Base-by-base conservation (phyloP, 495 filamentous ascomycete genomes). In the Xylaria sp. region DNA sequence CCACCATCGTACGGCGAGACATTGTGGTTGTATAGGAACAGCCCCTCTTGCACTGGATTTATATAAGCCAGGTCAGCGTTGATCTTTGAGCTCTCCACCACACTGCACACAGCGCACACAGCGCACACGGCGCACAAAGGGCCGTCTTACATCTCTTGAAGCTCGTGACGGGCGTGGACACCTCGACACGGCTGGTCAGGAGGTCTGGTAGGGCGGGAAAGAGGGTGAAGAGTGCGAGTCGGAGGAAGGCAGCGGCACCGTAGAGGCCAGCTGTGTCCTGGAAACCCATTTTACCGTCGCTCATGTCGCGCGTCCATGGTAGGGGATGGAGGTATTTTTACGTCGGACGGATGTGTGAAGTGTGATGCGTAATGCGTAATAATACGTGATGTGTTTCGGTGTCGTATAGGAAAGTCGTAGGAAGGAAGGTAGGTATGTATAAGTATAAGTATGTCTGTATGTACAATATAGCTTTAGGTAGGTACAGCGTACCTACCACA, bases 1-100 rank as follows among this genome's bases (percentile, higher is more conserved):
- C 96, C 96, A 68, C 96, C 96, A 80, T 99, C 95, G 81, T 98
- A 99, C 0, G 96, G 96, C 61, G 94, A 98, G 33, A 98, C 93
- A 86, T 97, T 96, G 75, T 95, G 93, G 65, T 91, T 95, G 77
- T 98, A 98, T 5, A 99, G 89, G 77, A 97, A 98, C 58, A 99
- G 85, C 37, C 96, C 96, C 83, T 99, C 96, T 82, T 98, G 94
- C 63, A 99, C 94, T 97, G 68, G 21, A 62, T 12, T 65, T 35
- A 40, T 12, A 66, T 35, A 40, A 11, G 9, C 15, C 24, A 19
- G 8, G 61, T 65, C 12, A 71, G n/a, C 14, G 57, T 74, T 52
- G 33, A 40, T 26, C 33, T 29, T 5, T n/a, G n/a, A n/a, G n/a
- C n/a, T n/a, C n/a, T n/a, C n/a, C n/a, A n/a, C n/a, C n/a, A n/a